Conservation (phyloP, 345 rosid genomes). For the Moricandia arvensis region DNA sequence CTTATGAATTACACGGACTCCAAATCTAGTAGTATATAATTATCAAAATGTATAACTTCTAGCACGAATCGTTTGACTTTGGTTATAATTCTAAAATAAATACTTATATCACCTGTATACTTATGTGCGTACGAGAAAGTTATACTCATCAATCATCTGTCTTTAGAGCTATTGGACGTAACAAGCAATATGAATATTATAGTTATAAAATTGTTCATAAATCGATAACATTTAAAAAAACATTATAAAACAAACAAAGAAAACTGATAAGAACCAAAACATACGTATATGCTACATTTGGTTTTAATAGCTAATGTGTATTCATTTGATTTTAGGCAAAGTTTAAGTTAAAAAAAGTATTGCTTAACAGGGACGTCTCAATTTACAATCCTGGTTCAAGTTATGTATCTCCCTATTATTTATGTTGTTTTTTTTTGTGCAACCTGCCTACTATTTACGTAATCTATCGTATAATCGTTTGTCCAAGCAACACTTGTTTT, state of each 20-base stretch:
- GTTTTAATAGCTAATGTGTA: neutral
- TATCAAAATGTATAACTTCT: slow-evolving; percentile 2
- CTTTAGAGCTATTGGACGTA: slow-evolving; percentile 17
- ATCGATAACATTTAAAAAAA: neutral
- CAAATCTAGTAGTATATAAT: neutral
- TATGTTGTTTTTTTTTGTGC: too few relatives aligned
- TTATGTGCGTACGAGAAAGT: too few relatives aligned
- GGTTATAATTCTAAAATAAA: too few relatives aligned
- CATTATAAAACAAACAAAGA: neutral
- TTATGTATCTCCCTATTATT: too few relatives aligned
- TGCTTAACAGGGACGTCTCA: slow-evolving; percentile 16
- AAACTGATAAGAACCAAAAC: neutral
- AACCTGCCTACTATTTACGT: neutral
- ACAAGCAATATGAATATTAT: slow-evolving; percentile 23
- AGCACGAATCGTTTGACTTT: slow-evolving; percentile 11
- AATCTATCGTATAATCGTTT: neutral
- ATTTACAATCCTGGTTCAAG: neutral
- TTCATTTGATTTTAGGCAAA: neutral
- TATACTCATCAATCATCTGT: neutral
- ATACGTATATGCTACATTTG: neutral
- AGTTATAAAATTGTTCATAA: neutral
- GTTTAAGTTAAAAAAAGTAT: neutral
- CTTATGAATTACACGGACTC: neutral
- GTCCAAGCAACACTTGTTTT: neutral
- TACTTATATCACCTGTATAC: neutral